These are phyloP conservation scores for Globisporangium canariense DNA, from an alignment of 352 stramenopile species.

Conservation along the genomic window DNA sequence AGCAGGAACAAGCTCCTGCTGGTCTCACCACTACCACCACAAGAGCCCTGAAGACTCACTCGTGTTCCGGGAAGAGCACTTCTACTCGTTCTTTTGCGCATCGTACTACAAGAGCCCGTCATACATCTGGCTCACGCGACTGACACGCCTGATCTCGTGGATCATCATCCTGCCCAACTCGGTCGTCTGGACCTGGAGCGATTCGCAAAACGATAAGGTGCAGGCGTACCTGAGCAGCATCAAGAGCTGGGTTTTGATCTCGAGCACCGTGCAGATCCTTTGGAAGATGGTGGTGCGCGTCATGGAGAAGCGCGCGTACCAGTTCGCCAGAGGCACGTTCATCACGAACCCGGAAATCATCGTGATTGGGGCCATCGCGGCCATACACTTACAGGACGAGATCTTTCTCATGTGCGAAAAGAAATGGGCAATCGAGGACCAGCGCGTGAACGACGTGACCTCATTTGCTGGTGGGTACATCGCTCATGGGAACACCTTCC, in stretches of 20 bases:
- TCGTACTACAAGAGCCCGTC: conserved; percentile 25
- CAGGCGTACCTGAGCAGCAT: conserved; percentile 41
- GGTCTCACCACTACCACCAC: background rate
- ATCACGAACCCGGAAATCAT: conserved; percentile 25
- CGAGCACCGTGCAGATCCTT: conserved; percentile 25
- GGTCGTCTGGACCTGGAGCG: conserved; percentile 40
- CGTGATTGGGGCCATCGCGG: conserved; percentile 15
- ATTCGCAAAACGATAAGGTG: conserved; percentile 22
- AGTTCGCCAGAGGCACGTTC: conserved; percentile 15
- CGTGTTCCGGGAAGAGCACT: conserved; percentile 19
- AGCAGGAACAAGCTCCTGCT: background rate
- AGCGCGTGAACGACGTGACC: conserved; percentile 21
- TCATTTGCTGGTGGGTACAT: conserved; percentile 16
- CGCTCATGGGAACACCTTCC: conserved; percentile 26
- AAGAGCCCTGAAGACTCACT: background rate
- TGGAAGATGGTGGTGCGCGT: conserved; percentile 28
- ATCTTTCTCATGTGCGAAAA: conserved; percentile 23
- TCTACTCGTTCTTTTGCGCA: conserved; percentile 29
- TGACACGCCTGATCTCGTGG: conserved; percentile 43
- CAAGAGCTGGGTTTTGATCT: conserved; percentile 34
- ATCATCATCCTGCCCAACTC: conserved; percentile 52
- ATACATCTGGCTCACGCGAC: conserved; percentile 21
- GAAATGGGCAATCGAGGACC: conserved; percentile 25
- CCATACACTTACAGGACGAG: conserved; percentile 3
- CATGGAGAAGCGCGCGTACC: conserved; percentile 34